Evolutionary conservation across 2,329 filamentous ascomycete species (phyloP).

Genomic region (Dactylellina parvicollis): DNA sequence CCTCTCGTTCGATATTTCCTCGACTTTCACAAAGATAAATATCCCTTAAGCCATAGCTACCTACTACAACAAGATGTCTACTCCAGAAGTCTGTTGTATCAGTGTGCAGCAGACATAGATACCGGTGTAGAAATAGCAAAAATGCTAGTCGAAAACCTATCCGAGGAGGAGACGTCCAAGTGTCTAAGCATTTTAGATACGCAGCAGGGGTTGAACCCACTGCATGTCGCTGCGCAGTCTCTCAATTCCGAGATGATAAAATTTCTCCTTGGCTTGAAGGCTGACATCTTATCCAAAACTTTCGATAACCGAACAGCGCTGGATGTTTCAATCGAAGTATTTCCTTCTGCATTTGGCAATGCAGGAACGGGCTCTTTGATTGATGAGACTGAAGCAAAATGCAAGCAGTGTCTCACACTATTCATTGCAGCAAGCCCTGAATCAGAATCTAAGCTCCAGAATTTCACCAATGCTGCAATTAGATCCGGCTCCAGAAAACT

Average conservation of each 20-base stretch:
- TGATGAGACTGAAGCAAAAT: too few species aligned
- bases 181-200: background rate
- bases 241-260: conserved; percentile 5
- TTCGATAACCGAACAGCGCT: background rate
- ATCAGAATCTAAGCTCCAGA: background rate
- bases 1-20: too few species aligned
- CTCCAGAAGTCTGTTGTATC: conserved; percentile 8
- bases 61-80: background rate
- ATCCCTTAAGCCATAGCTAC: too few species aligned
- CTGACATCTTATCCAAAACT: background rate
- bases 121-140: conserved; percentile 7
- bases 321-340: conserved; percentile 1
- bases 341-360: too few species aligned
- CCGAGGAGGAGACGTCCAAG: background rate
- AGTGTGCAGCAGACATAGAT: background rate
- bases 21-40: too few species aligned
- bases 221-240: conserved; percentile 10
- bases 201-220: background rate
- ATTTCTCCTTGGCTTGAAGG: background rate
- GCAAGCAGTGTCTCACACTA: background rate
- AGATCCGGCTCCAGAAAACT: background rate
- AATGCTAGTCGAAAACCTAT: background rate
- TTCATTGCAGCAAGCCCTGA: background rate
- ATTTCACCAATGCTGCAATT: background rate
- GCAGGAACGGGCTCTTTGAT: too few species aligned